Base-by-base conservation (phyloP, 2,329 filamentous ascomycete genomes). In the Thelonectria blattea region DNA sequence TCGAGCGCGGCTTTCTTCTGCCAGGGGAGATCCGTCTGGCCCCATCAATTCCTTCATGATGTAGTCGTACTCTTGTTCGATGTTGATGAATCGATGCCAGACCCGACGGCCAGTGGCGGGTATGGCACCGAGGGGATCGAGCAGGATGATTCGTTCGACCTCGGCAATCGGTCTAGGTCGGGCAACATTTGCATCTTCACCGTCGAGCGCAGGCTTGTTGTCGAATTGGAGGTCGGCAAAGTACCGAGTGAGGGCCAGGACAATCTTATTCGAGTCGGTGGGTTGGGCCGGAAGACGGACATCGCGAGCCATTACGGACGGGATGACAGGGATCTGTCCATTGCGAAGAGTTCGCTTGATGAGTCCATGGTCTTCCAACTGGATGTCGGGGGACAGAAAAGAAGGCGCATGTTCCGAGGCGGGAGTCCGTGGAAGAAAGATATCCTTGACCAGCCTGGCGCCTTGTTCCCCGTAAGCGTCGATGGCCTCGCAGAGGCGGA, bases 41-140 rank as follows among this genome's bases (percentile, higher is more conserved):
- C 70, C 69, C 51, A 74, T 70, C 24, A 96, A 80, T 66, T 92
- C 85, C 15, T 83, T 76, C 62, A 86, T 82, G 50, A 96, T 89
- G 24, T 84, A 79, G 1, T 85, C 80, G 66, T 91, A 97, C 73
- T 99, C 94, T 72, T 98, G 93, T 72, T 96, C 91, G 58, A 99
- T 83, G 69, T 99, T 99, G 72, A 99, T 86, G 72, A 97, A 98
- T 37, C 79, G 71, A 56, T 81, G 79, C 32, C 73, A 73, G 18
- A 74, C 69, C 2, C 72, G 71, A 22, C 72, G 73, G 5, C 74
- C 74, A 68, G 83, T 73, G 60, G 91, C 82, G 0, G 95, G 95
- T 47, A 93, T 92, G 0, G 93, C 94, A 3, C 95, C 95, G 0
- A 93, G 78, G 0, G 91, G 88, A 74, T 99, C 95, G 7, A 99